Conservation (phyloP, 768 basidiomycete genomes). For the Hemileccinum impolitum region DNA sequence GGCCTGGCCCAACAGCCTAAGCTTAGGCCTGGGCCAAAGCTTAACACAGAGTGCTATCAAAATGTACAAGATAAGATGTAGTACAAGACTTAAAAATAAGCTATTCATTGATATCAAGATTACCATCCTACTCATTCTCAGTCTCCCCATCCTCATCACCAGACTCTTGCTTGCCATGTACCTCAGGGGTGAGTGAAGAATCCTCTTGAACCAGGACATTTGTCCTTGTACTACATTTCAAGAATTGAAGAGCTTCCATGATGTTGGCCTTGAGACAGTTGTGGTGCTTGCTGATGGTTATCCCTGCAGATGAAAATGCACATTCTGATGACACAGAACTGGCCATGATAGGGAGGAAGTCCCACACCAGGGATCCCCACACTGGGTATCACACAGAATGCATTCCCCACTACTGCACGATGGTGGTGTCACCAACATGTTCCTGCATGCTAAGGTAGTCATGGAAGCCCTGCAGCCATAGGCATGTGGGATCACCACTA, state of each 20-base stretch:
- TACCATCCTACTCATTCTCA: conserved; percentile 1
- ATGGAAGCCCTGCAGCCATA: conserved; percentile 8
- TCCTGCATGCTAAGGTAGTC: conserved; percentile 4
- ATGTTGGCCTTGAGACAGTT: neutral
- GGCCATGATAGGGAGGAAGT: conserved; percentile 6
- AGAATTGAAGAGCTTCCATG: neutral
- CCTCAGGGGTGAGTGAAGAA: neutral
- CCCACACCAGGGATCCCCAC: neutral
- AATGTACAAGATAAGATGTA: too few relatives aligned
- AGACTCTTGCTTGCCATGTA: neutral
- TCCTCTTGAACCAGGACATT: neutral
- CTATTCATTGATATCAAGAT: neutral
- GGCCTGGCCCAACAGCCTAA: neutral
- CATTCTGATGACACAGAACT: conserved; percentile 1
- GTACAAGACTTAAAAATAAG: too few relatives aligned
- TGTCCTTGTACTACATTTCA: neutral
- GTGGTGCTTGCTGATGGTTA: conserved; percentile 3
- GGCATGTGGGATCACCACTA: neutral
- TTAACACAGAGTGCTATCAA: neutral
- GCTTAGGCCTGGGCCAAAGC: neutral
- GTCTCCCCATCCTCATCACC: too few relatives aligned
- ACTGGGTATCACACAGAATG: neutral
- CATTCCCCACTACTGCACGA: conserved; percentile 8
- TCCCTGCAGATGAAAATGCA: conserved; percentile 1
- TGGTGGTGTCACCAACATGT: neutral